A percentile compares a stretch with the other conserved stretches of the same genome.
Conservation (phyloP, 2,329 filamentous ascomycete species). For the Alternaria postmessia region DNA sequence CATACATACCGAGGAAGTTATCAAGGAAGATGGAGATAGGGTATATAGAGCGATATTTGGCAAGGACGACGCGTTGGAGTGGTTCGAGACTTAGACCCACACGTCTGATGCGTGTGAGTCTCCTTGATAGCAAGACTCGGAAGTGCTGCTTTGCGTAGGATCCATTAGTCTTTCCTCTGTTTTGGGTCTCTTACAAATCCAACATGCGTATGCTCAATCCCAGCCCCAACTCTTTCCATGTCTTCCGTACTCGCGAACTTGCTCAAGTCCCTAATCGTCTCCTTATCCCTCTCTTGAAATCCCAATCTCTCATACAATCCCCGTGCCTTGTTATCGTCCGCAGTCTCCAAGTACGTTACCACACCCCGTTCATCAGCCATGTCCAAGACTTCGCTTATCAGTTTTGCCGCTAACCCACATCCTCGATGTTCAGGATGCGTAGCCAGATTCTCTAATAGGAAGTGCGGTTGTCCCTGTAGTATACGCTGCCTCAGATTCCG, state of each 20-base stretch:
- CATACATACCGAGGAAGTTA: slow-evolving; percentile 28
- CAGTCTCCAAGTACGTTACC: slow-evolving; percentile 40
- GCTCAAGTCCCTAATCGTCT: slow-evolving; percentile 27
- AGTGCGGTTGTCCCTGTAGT: slow-evolving; percentile 25
- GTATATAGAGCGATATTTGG: slow-evolving; percentile 45
- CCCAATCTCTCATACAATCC: slow-evolving; percentile 36
- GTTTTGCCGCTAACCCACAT: slow-evolving; percentile 30
- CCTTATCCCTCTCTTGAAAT: slow-evolving; percentile 31
- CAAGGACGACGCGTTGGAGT: slow-evolving; percentile 41
- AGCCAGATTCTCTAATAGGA: slow-evolving; percentile 38
- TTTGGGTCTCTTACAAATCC: background rate
- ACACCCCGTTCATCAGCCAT: slow-evolving; percentile 27
- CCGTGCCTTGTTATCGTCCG: slow-evolving; percentile 34
- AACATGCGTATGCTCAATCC: background rate
- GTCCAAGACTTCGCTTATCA: slow-evolving; percentile 25
- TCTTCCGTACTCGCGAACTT: background rate
- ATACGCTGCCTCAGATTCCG: slow-evolving; percentile 21
- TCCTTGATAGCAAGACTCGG: no score
- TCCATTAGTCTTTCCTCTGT: background rate
- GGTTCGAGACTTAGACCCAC: slow-evolving; percentile 43
- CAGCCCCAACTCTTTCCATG: background rate
- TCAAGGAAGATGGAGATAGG: background rate
- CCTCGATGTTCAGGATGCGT: slow-evolving; percentile 38
- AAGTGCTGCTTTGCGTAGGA: background rate
- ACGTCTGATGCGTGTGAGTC: no score